phyloP scores from a whole-genome alignment of 2,329 filamentous ascomycete genomes.

The Xylaria sp. region DNA sequence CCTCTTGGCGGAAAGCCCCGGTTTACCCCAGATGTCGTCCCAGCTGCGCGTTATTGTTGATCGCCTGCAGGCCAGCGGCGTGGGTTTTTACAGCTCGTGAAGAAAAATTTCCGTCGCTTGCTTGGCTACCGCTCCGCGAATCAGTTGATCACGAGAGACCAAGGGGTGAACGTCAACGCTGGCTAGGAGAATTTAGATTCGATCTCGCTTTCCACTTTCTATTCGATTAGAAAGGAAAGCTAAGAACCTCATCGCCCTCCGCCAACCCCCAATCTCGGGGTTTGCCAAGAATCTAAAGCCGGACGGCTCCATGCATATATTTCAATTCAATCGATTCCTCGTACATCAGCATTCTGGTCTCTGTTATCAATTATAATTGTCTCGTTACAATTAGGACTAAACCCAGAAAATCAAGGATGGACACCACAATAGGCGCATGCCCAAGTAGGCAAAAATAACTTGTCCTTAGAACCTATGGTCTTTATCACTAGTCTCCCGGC shows the following conservation, averaged over 20 bases:
- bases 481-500: no score
- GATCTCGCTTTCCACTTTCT: no score
- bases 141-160: background rate
- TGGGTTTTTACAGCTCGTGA: background rate
- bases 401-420: no score
- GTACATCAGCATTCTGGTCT: no score
- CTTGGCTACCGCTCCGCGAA: no score
- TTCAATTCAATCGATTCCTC: background rate
- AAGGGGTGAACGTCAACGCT: background rate
- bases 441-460: no score
- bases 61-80: background rate
- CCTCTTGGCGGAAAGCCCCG: background rate
- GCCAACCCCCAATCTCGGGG: background rate
- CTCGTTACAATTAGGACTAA: no score
- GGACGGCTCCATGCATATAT: background rate
- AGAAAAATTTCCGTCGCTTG: background rate
- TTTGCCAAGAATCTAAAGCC: background rate
- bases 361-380: no score
- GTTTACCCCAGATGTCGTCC: slow-evolving; percentile 23
- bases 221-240: background rate
- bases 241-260: background rate
- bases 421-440: no score
- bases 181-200: background rate
- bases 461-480: no score
- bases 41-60: background rate